Percentiles rank a stretch among this genome's conserved stretches.
These are phyloP conservation scores for Sporothrix variecibatus DNA, from an alignment of 2,329 filamentous ascomycete genomes.

Conservation along the genomic window DNA sequence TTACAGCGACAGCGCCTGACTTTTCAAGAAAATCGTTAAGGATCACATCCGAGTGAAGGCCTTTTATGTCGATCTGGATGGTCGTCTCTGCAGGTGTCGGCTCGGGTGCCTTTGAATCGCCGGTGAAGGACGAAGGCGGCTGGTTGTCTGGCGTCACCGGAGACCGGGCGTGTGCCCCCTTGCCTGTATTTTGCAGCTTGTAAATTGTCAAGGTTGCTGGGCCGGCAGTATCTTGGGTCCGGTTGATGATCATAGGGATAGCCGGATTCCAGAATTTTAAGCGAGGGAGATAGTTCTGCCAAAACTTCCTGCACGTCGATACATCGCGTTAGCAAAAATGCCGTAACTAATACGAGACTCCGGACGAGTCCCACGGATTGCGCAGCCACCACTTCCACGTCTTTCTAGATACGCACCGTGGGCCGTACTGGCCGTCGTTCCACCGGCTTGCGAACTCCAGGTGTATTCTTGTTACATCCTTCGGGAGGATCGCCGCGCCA, in stretches of 20 bases:
- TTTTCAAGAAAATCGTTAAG: slow-evolving; percentile 62
- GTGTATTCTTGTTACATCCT: slow-evolving; percentile 73
- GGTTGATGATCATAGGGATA: slow-evolving; percentile 79
- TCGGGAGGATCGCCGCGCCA: slow-evolving; percentile 78
- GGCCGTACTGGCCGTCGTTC: slow-evolving; percentile 69
- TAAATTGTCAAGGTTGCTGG: slow-evolving; percentile 67
- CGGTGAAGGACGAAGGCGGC: slow-evolving; percentile 50
- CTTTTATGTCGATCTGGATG: slow-evolving; percentile 64
- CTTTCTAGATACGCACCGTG: slow-evolving; percentile 55
- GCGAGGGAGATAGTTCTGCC: slow-evolving; percentile 76
- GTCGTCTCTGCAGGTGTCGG: slow-evolving; percentile 53
- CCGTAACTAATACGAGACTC: not conserved
- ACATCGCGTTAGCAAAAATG: not conserved
- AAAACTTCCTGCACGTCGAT: slow-evolving; percentile 71
- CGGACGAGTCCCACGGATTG: not conserved
- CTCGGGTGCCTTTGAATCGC: slow-evolving; percentile 51
- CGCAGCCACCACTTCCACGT: not conserved
- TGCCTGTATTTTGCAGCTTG: slow-evolving; percentile 46
- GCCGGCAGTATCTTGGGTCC: slow-evolving; percentile 57
- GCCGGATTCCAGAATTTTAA: slow-evolving; percentile 94
- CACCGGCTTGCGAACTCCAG: slow-evolving; percentile 67
- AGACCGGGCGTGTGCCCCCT: slow-evolving; percentile 12
- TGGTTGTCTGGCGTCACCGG: slow-evolving; percentile 39
- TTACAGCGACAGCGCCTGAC: slow-evolving; percentile 60
- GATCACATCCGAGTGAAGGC: slow-evolving; percentile 62